These are phyloP conservation scores for Protomyces inundatus DNA, from an alignment of 1,139 yeast species.

Conservation along the genomic window DNA sequence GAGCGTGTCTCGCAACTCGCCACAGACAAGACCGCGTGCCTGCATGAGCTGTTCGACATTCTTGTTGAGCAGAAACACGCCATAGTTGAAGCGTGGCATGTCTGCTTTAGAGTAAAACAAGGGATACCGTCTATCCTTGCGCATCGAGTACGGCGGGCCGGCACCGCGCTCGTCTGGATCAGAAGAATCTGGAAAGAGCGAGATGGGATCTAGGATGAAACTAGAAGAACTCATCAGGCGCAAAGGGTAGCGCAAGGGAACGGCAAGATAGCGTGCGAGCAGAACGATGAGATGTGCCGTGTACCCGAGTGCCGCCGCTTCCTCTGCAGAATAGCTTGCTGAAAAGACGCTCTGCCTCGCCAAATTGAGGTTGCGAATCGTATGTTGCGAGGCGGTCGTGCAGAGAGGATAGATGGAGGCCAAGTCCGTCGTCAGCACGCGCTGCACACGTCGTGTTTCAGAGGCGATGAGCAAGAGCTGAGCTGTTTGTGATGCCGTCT, in stretches of 20 bases:
- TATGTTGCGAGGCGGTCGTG: not conserved
- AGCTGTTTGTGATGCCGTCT: not conserved
- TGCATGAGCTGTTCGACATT: constrained; percentile 51
- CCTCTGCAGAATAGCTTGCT: constrained; percentile 34
- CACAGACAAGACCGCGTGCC: constrained; percentile 38
- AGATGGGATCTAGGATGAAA: constrained; percentile 48
- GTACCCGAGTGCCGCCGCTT: constrained; percentile 51
- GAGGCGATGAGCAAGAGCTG: constrained; percentile 2
- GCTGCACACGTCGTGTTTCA: constrained; percentile 10
- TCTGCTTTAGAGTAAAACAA: constrained; percentile 49
- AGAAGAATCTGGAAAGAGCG: not conserved
- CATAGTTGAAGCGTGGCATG: constrained; percentile 51
- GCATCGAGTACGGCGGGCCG: constrained; percentile 18
- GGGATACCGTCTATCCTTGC: constrained; percentile 39
- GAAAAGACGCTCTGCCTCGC: constrained; percentile 10
- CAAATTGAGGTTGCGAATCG: constrained; percentile 5
- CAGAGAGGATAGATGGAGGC: constrained; percentile 4
- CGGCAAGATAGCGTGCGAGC: constrained; percentile 45
- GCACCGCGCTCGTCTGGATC: constrained; percentile 1
- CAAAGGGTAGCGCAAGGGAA: constrained; percentile 51
- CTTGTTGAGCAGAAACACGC: constrained; percentile 46
- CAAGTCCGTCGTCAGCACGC: constrained; percentile 4
- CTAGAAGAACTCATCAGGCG: constrained; percentile 50
- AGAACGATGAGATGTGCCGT: constrained; percentile 45
- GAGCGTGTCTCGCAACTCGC: constrained; percentile 41